Evolutionary conservation across 1,284 basidiomycete species (phyloP), one percentile per base, ranked within the genome.

Genomic region (Boletellus sp.): DNA sequence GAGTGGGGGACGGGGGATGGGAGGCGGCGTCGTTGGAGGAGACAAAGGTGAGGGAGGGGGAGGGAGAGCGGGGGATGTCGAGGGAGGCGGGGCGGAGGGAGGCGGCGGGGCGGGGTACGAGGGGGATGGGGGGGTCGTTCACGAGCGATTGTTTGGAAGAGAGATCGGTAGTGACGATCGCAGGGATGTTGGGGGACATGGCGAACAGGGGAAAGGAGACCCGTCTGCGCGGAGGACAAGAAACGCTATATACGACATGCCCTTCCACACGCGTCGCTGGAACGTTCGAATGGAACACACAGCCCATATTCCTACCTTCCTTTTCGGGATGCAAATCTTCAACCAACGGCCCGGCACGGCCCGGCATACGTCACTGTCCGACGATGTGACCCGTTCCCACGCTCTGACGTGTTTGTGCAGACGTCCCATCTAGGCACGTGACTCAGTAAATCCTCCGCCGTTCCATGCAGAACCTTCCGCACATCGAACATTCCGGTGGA

Each of bases 1-100:
- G 71, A 0, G 87, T 87, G 2, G 86, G 86, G 0, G 85, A 88
- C 0, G 86, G 84, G 0, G 84, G 86, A 0, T 68, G 65, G 2
- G 61, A 68, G 4, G 71, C 70, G 6, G 64, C 69, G 8, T 73
- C 70, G 13, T 73, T 69, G 0, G 74, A 75, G 22, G 64, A 62
- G 14, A 55, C 66, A 9, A 41, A 47, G 0, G 66, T 67, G 0
- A 68, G 72, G 6, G 72, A 73, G 1, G 64, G 65, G 0, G 66
- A 68, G 6, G 56, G 57, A 0, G 53, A 60, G 32, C 63, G 56
- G 30, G 56, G 40, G 11, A 45, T 26, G 36, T 67, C 56, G 34
- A 53, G n/a, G 1, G 57, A 54, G 2, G 41, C 56, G 51, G 38
- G 67, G 56, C 23, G 55, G 8, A 36, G 63, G 60, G 51, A 67